A percentile compares a stretch with the other conserved stretches of the same genome.
Conservation (phyloP, 1,284 basidiomycete species). For the Ustanciosporium gigantosporum region DNA sequence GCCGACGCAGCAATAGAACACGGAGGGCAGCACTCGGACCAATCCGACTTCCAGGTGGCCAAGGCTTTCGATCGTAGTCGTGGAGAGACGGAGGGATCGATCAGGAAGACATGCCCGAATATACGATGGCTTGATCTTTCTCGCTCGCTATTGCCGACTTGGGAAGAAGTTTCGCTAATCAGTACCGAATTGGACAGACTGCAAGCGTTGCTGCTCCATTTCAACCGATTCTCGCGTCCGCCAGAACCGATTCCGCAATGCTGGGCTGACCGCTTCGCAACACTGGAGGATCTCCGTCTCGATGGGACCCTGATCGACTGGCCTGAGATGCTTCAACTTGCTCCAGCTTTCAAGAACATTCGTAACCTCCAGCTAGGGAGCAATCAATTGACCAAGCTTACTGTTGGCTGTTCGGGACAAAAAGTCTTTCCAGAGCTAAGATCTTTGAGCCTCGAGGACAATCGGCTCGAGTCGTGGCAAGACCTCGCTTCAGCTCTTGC, state of each 20-base stretch:
- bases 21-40: no score
- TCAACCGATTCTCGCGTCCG: constrained; percentile 58
- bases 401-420: background rate
- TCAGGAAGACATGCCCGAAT: constrained; percentile 70
- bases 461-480: constrained; percentile 70
- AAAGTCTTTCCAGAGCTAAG: constrained; percentile 62
- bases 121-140: constrained; percentile 82
- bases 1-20: constrained; percentile 4
- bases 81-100: constrained; percentile 67
- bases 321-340: constrained; percentile 67
- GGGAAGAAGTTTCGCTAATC: constrained; percentile 74
- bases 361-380: constrained; percentile 74
- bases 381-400: constrained; percentile 66
- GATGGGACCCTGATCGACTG: constrained; percentile 75
- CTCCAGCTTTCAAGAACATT: constrained; percentile 69
- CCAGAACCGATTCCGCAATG: constrained; percentile 44
- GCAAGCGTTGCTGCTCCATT: constrained; percentile 68
- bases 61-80: constrained; percentile 65
- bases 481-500: constrained; percentile 65
- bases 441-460: constrained; percentile 76
- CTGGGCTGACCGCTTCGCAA: constrained; percentile 65
- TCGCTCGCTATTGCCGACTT: constrained; percentile 72
- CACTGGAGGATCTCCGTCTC: constrained; percentile 73
- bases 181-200: constrained; percentile 70
- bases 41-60: constrained; percentile 61